Conservation (phyloP, 2,329 filamentous ascomycete genomes). For the Exophiala mesophila region DNA sequence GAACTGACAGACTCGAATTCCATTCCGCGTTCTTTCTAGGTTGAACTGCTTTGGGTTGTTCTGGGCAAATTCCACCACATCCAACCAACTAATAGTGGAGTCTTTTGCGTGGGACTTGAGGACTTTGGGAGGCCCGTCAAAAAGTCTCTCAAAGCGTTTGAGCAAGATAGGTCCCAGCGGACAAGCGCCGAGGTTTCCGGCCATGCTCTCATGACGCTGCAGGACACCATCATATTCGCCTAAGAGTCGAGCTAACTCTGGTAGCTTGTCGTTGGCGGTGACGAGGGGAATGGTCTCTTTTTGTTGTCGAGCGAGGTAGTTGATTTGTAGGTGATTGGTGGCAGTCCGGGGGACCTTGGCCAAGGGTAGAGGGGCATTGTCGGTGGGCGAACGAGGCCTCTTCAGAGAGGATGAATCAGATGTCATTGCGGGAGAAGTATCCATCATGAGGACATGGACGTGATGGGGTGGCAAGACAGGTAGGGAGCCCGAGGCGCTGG, state of each 20-base stretch:
- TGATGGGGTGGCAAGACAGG: slow-evolving; percentile 1
- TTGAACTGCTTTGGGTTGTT: slow-evolving; percentile 74
- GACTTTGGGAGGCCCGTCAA: slow-evolving; percentile 71
- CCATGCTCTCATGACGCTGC: slow-evolving; percentile 79
- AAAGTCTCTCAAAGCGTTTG: slow-evolving; percentile 79
- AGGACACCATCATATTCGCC: slow-evolving; percentile 80
- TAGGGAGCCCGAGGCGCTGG: slow-evolving; percentile 17
- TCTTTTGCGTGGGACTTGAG: slow-evolving; percentile 59
- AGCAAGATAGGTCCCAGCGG: slow-evolving; percentile 76
- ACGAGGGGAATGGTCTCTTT: slow-evolving; percentile 59
- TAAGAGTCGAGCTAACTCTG: slow-evolving; percentile 66
- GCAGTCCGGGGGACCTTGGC: slow-evolving; percentile 51
- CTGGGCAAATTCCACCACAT: slow-evolving; percentile 79
- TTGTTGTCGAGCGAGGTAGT: slow-evolving; percentile 61
- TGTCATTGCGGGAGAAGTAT: slow-evolving; percentile 26
- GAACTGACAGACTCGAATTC: slow-evolving; percentile 71
- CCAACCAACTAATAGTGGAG: slow-evolving; percentile 70
- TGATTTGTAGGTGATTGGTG: slow-evolving; percentile 59
- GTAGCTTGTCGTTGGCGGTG: slow-evolving; percentile 64
- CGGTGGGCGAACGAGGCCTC: slow-evolving; percentile 42
- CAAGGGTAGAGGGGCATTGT: slow-evolving; percentile 35
- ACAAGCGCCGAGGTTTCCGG: slow-evolving; percentile 76
- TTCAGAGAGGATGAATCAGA: slow-evolving; percentile 37
- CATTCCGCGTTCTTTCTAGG: slow-evolving; percentile 63
- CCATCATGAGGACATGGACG: slow-evolving; percentile 18